These are phyloP conservation scores for Fusarium chlamydosporum DNA, from an alignment of 2,329 filamentous ascomycete genomes.

Conservation along the genomic window DNA sequence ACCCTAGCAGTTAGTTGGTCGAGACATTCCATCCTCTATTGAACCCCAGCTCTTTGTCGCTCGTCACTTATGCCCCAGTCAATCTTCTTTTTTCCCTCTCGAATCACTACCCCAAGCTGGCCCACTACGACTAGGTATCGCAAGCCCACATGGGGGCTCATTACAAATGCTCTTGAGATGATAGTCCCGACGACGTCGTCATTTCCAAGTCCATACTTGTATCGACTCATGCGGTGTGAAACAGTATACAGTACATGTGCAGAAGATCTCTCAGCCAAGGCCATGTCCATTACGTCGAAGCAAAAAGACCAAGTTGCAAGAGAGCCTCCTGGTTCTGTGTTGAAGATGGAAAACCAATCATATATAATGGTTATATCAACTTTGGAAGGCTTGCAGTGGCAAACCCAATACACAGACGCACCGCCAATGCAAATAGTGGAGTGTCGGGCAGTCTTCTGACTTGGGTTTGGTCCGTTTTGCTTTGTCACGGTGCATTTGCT, in stretches of 20 bases:
- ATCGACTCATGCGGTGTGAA: slow-evolving; percentile 11
- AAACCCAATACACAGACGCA: slow-evolving; percentile 28
- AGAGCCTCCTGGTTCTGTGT: slow-evolving; percentile 8
- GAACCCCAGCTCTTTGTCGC: slow-evolving; percentile 1
- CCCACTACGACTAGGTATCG: slow-evolving; percentile 32
- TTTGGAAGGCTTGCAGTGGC: slow-evolving; percentile 36
- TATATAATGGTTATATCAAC: slow-evolving; percentile 21
- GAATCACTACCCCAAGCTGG: slow-evolving; percentile 32
- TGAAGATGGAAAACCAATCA: slow-evolving; percentile 34
- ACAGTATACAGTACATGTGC: slow-evolving; percentile 3
- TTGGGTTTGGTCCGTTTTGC: slow-evolving; percentile 27
- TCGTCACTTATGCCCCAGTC: slow-evolving; percentile 22
- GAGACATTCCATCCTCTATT: slow-evolving; percentile 8
- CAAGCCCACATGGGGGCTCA: slow-evolving; percentile 32
- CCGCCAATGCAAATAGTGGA: slow-evolving; percentile 28
- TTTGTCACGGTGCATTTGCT: slow-evolving; percentile 36
- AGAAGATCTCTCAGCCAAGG: slow-evolving; percentile 1
- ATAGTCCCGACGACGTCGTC: slow-evolving; percentile 32
- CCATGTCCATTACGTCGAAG: slow-evolving; percentile 5
- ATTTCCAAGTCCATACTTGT: slow-evolving; percentile 18
- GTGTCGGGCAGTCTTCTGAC: slow-evolving; percentile 15
- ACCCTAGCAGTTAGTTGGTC: slow-evolving; percentile 15
- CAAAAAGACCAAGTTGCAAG: slow-evolving; percentile 6
- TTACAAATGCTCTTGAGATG: slow-evolving; percentile 41
- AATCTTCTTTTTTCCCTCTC: slow-evolving; percentile 11